A percentile compares a stretch with the other conserved stretches of the same genome.
phyloP scores from a whole-genome alignment of 257 asterid genomes.

The Rauvolfia tetraphylla region DNA sequence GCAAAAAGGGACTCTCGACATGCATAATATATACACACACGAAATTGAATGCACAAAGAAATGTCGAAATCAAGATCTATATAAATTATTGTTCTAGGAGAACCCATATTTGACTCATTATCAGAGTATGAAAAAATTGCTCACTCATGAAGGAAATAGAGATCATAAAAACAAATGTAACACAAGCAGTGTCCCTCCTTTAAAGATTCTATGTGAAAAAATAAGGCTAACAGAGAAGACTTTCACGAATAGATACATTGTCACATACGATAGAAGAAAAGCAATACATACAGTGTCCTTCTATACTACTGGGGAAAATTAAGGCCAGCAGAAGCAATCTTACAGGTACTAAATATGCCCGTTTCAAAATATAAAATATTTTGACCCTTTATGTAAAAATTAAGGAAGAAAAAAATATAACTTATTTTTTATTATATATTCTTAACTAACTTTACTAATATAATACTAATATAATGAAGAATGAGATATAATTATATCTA shows the following conservation, averaged over 20 bases:
- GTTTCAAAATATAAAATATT: no score
- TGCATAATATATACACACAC: neutral
- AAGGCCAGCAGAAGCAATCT: neutral
- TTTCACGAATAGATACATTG: no score
- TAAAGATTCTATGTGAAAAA: neutral
- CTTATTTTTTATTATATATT: no score
- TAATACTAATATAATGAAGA: no score
- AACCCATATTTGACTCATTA: neutral
- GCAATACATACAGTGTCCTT: no score
- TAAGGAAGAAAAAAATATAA: no score
- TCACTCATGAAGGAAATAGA: neutral
- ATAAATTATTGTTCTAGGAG: neutral
- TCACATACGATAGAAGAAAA: neutral
- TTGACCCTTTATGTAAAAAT: no score
- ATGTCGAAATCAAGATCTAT: neutral
- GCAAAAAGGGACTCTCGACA: constrained; percentile 4
- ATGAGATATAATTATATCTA: no score
- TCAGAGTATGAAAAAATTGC: neutral
- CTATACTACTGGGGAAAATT: neutral
- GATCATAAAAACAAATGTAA: neutral
- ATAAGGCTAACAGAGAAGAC: no score
- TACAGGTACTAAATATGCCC: no score
- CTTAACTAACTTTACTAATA: no score
- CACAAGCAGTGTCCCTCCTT: neutral
- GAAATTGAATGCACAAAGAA: neutral